Conservation (phyloP, 805 yeast species). For the Scheffersomyces coipomensis region DNA sequence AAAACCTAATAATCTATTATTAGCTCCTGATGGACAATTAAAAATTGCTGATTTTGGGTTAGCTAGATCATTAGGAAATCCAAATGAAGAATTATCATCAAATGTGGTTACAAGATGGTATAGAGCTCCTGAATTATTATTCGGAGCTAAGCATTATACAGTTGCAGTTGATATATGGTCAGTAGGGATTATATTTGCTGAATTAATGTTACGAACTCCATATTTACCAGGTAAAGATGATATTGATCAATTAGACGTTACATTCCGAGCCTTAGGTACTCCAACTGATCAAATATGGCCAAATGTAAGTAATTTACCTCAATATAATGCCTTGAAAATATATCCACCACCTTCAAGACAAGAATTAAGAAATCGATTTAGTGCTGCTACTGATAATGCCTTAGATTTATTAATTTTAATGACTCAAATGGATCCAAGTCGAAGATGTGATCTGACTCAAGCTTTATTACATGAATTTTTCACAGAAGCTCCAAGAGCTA, state of each 20-base stretch:
- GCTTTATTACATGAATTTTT: constrained; percentile 71
- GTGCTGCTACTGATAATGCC: constrained; percentile 88
- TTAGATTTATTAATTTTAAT: constrained; percentile 69
- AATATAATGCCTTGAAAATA: constrained; percentile 67
- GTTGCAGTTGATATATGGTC: constrained; percentile 47
- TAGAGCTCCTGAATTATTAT: constrained; percentile 66
- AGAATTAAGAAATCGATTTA: constrained; percentile 78
- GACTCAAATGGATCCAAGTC: constrained; percentile 76
- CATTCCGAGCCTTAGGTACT: constrained; percentile 93
- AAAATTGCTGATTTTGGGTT: constrained; percentile 98
- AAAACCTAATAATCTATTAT: constrained; percentile 85
- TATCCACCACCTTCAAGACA: constrained; percentile 83
- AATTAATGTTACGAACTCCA: constrained; percentile 91
- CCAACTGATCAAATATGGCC: constrained; percentile 95
- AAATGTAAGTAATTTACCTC: constrained; percentile 75
- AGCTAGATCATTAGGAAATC: constrained; percentile 78
- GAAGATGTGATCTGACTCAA: constrained; percentile 60
- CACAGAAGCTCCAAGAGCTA: constrained; percentile 70
- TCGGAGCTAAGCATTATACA: constrained; percentile 45
- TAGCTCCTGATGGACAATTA: constrained; percentile 83
- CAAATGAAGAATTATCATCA: constrained; percentile 75
- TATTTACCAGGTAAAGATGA: constrained; percentile 93
- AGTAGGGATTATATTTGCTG: constrained; percentile 77
- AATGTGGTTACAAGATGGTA: constrained; percentile 98
- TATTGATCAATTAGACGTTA: constrained; percentile 85